Evolutionary conservation across 768 basidiomycete species (phyloP).

Genomic region (Lactifluus piperatus): DNA sequence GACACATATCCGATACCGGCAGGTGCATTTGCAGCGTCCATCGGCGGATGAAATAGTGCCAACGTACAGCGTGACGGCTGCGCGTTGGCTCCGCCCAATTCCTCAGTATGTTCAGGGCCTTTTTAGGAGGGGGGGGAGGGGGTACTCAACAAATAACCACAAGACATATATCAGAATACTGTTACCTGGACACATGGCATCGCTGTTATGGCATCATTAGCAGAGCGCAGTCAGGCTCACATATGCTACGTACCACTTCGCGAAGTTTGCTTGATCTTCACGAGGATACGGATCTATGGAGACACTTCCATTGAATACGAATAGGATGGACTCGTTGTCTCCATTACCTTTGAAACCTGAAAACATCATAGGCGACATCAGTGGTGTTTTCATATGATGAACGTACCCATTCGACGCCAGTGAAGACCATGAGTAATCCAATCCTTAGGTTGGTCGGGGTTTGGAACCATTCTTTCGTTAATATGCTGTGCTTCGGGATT

Average conservation of each 20-base stretch:
- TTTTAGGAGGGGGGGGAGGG: neutral
- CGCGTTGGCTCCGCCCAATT: slow-evolving; percentile 22
- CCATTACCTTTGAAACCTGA: slow-evolving; percentile 46
- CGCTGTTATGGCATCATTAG: slow-evolving; percentile 26
- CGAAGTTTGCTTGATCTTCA: slow-evolving; percentile 46
- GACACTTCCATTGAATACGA: neutral
- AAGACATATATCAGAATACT: too few species aligned
- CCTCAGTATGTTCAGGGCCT: slow-evolving; percentile 44
- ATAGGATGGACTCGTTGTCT: neutral
- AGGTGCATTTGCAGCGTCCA: slow-evolving; percentile 24
- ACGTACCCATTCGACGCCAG: slow-evolving; percentile 50
- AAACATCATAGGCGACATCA: neutral
- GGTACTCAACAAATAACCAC: neutral
- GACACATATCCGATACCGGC: slow-evolving; percentile 41
- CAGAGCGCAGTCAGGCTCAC: neutral
- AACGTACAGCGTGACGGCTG: slow-evolving; percentile 47
- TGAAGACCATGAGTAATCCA: slow-evolving; percentile 44
- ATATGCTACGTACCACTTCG: slow-evolving; percentile 37
- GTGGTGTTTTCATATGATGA: slow-evolving; percentile 4
- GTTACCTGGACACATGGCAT: slow-evolving; percentile 43
- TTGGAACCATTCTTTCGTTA: slow-evolving; percentile 33
- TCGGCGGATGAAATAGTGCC: slow-evolving; percentile 41
- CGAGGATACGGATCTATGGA: slow-evolving; percentile 47
- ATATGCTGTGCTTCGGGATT: slow-evolving; percentile 42
- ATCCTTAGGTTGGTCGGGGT: slow-evolving; percentile 43